Evolutionary conservation across 371 early-diverging fungal species (phyloP).

Genomic region (Saksenaea vasiformis): DNA sequence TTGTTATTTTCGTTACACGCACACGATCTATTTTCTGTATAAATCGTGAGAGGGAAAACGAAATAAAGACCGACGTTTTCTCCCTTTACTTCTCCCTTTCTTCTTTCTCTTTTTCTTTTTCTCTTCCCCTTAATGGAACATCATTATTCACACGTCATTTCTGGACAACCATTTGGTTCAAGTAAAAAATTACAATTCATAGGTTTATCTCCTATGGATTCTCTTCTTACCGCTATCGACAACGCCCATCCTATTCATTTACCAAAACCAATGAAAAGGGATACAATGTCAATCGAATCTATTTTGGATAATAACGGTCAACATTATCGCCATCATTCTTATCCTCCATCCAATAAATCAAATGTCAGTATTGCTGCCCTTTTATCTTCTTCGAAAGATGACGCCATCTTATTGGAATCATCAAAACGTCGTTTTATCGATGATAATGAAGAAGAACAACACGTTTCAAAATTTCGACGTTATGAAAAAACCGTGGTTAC

Average conservation of each 20-base stretch:
- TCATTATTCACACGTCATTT: conserved; percentile 24
- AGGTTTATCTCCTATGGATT: conserved; percentile 48
- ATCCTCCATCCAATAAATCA: background rate
- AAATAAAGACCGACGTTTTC: background rate
- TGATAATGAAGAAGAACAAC: background rate
- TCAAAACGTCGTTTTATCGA: background rate
- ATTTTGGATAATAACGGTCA: conserved; percentile 36
- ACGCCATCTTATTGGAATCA: background rate
- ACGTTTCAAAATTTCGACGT: conserved; percentile 12
- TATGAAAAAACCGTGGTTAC: conserved; percentile 10
- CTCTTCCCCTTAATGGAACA: conserved; percentile 9
- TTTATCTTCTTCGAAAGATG: background rate
- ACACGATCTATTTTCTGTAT: conserved; percentile 4
- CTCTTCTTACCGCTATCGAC: conserved; percentile 44
- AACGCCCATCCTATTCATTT: conserved; percentile 35
- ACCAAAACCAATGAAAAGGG: conserved; percentile 20
- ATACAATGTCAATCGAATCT: conserved; percentile 50
- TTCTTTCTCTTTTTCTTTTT: conserved; percentile 11
- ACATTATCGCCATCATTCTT: background rate
- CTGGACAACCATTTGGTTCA: conserved; percentile 30
- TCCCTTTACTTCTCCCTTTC: conserved; percentile 13
- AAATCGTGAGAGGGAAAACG: background rate
- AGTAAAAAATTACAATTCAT: conserved; percentile 30
- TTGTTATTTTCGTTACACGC: conserved; percentile 37
- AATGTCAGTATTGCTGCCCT: conserved; percentile 2